phyloP scores from a whole-genome alignment of 169 alveolate genomes.

The Plasmodium berghei region DNA sequence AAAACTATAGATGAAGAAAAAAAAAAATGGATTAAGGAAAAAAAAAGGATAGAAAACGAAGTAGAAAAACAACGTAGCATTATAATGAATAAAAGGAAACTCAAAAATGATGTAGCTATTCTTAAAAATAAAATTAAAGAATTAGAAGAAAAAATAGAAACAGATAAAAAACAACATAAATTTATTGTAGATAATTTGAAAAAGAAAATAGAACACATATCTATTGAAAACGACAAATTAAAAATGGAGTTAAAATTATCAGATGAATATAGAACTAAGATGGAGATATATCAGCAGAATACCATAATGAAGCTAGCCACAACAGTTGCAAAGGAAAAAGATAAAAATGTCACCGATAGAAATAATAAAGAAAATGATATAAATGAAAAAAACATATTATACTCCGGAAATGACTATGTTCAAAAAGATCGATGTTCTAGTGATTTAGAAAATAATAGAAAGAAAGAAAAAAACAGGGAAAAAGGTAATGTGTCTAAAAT shows the following conservation, averaged over 20 bases:
- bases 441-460: background rate
- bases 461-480: background rate
- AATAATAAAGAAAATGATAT: constrained; percentile 6
- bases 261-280: constrained; percentile 71
- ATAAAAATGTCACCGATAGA: background rate
- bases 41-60: constrained; percentile 72
- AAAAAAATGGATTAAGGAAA: constrained; percentile 76
- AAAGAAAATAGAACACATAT: constrained; percentile 46
- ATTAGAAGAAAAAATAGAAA: constrained; percentile 45
- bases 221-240: constrained; percentile 58
- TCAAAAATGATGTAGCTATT: constrained; percentile 75
- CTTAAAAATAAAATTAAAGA: constrained; percentile 74
- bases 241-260: constrained; percentile 75
- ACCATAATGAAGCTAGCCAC: constrained; percentile 67
- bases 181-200: constrained; percentile 38
- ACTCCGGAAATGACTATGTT: background rate
- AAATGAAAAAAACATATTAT: background rate
- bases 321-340: constrained; percentile 26
- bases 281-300: constrained; percentile 71
- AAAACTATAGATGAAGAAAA: constrained; percentile 75
- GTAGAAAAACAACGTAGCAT: constrained; percentile 71
- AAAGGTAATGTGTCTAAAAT: background rate
- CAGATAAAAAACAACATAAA: constrained; percentile 70
- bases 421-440: background rate
- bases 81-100: constrained; percentile 55